Conservation (phyloP, 495 filamentous ascomycete genomes). For the Bathelium albidoporum region DNA sequence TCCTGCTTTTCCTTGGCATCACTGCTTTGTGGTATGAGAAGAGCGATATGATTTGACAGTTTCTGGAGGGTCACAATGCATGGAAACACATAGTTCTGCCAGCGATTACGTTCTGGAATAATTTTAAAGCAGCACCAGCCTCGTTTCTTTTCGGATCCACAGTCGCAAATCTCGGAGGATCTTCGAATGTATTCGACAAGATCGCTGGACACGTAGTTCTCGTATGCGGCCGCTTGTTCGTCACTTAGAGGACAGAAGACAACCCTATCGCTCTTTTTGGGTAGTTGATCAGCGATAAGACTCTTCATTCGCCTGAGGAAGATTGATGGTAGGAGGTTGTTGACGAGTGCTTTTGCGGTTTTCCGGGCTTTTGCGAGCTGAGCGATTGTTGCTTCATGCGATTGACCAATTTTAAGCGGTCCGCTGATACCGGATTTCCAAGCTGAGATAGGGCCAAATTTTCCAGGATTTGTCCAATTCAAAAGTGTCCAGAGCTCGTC, state of each 20-base stretch:
- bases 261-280: constrained; percentile 87
- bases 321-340: constrained; percentile 82
- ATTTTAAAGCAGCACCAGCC: constrained; percentile 72
- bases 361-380: constrained; percentile 72
- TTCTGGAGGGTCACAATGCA: constrained; percentile 72
- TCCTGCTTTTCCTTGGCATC: constrained; percentile 68
- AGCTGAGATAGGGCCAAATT: constrained; percentile 62
- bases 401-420: constrained; percentile 77
- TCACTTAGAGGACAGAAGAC: constrained; percentile 89
- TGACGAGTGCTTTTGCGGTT: constrained; percentile 74
- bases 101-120: constrained; percentile 50
- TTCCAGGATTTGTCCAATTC: constrained; percentile 93
- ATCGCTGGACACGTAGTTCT: constrained; percentile 64
- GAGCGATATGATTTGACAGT: constrained; percentile 82
- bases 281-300: constrained; percentile 86
- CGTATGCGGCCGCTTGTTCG: constrained; percentile 75
- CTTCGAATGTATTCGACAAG: constrained; percentile 58
- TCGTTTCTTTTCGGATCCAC: constrained; percentile 55
- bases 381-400: constrained; percentile 78
- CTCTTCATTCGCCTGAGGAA: constrained; percentile 92
- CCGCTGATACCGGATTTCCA: constrained; percentile 71
- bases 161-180: constrained; percentile 58
- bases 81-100: constrained; percentile 82
- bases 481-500: constrained; percentile 94
- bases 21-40: constrained; percentile 62